phyloP scores from a whole-genome alignment of 106 monocot genomes.

The Dendrobium officinale region DNA sequence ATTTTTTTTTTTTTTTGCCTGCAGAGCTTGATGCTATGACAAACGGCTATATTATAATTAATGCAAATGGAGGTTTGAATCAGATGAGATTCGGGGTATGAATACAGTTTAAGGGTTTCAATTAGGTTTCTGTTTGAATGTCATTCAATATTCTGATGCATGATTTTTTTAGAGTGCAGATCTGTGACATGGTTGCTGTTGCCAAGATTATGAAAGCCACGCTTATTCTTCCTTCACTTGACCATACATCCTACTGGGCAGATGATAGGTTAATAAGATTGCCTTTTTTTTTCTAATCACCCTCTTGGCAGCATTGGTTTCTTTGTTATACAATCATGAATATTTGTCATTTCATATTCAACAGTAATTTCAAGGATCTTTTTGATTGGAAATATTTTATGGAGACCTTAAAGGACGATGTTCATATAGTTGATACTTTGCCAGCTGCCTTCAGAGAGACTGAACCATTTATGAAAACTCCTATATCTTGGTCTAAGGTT shows the following conservation, averaged over 20 bases:
- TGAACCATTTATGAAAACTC: constrained; percentile 65
- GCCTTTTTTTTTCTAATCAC: neutral
- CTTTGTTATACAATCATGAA: too few relatives aligned
- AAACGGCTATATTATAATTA: constrained; percentile 87
- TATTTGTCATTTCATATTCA: constrained; percentile 5
- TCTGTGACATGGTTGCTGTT: constrained; percentile 99
- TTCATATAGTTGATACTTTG: constrained; percentile 67
- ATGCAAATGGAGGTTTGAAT: constrained; percentile 99
- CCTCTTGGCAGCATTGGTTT: neutral
- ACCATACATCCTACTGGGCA: constrained; percentile 89
- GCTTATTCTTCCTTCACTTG: constrained; percentile 92
- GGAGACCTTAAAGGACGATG: constrained; percentile 71
- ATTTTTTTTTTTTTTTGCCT: constrained; percentile 1
- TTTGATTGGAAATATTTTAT: constrained; percentile 97
- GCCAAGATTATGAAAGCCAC: constrained; percentile 95
- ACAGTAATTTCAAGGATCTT: constrained; percentile 94
- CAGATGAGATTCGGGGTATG: constrained; percentile 99
- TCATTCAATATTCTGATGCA: constrained; percentile 18
- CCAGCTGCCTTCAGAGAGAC: constrained; percentile 42
- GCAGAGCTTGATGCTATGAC: constrained; percentile 65
- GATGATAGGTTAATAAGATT: constrained; percentile 62
- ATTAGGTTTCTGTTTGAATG: constrained; percentile 8
- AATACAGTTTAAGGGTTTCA: constrained; percentile 13
- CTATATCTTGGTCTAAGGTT: constrained; percentile 98
- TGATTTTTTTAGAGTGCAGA: constrained; percentile 58